A percentile compares a stretch with the other conserved stretches of the same genome.
phyloP scores from a whole-genome alignment of 495 filamentous ascomycete genomes.

The Letharia columbiana region DNA sequence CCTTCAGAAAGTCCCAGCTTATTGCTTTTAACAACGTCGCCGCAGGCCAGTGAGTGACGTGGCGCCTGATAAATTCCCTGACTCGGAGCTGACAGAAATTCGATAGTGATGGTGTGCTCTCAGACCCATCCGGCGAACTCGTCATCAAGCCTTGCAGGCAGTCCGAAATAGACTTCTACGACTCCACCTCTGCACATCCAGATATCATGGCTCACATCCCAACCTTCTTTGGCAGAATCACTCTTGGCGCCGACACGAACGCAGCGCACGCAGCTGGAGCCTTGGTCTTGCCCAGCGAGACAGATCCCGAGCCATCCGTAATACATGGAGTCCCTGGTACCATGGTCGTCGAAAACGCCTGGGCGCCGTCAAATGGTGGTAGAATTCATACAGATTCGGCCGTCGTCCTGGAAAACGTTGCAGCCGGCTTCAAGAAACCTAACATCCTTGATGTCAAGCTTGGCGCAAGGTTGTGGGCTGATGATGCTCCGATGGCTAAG shows the following conservation, averaged over 20 bases:
- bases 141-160: slow-evolving; percentile 92
- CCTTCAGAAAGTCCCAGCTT: slow-evolving; percentile 42
- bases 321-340: slow-evolving; percentile 13
- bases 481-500: slow-evolving; percentile 71
- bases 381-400: slow-evolving; percentile 65
- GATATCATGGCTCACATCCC: slow-evolving; percentile 74
- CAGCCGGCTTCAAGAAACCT: slow-evolving; percentile 69
- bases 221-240: slow-evolving; percentile 70
- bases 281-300: slow-evolving; percentile 13
- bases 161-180: slow-evolving; percentile 87
- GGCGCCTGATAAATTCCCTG: neutral
- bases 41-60: slow-evolving; percentile 79
- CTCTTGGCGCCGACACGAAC: slow-evolving; percentile 27
- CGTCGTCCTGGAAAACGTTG: slow-evolving; percentile 81
- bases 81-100: slow-evolving; percentile 11
- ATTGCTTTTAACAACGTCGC: slow-evolving; percentile 72
- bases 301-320: slow-evolving; percentile 13
- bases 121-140: slow-evolving; percentile 71
- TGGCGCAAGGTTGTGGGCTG: slow-evolving; percentile 76
- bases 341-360: slow-evolving; percentile 29
- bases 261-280: slow-evolving; percentile 24
- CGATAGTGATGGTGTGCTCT: slow-evolving; percentile 80
- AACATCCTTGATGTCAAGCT: slow-evolving; percentile 96
- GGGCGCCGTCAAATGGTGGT: slow-evolving; percentile 43
- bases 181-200: slow-evolving; percentile 60